Base-by-base conservation (phyloP, 768 basidiomycete genomes). In the Hygrocybe punicea region DNA sequence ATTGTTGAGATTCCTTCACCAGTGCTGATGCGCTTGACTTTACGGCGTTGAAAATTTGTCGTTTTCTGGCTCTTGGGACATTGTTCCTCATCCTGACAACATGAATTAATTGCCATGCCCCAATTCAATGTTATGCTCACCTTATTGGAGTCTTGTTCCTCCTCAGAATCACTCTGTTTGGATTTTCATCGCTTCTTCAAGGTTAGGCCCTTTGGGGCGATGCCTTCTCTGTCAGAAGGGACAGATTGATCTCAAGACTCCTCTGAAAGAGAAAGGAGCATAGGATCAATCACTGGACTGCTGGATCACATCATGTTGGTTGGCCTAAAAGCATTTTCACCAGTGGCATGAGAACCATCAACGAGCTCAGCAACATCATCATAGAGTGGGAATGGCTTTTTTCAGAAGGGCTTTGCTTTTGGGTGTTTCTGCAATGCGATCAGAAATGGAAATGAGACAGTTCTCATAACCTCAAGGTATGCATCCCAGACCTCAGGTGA, bases 361-460 rank as follows among this genome's bases (percentile, higher is more conserved):
- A 53, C 35, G 11, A 36, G 13, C 25, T 53, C 51, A 19, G 33
- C 14, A 8, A 53, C 37, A 10, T 53, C 34, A 25, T 53, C 51
- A 53, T 53, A 53, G 5, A 53, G 19, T 14, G 37, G 51, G 19
- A 53, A 53, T 8, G 34, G 6, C 35, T 53, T 53, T 19, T 37
- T 53, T n/a, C 34, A 11, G 29, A 24, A 53, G 6, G 34, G 29
- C 25, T 53, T 53, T 16, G 34, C 51, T 21, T 53, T 53, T 14
- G 34, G 51, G 24, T 53, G 51, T 37, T 53, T 53, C 51, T 53
- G 25, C 11, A 53, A 39, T 39, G 36, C 36, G 36, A 25, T 40
- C 34, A n/a, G 25, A 37, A 7, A n/a, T n/a, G n/a, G n/a, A 6
- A 53, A 29, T 49, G 48, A 23, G 21, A 14, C 19, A 8, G 19